Evolutionary conservation across 2,329 filamentous ascomycete genomes (phyloP), one percentile per base, ranked within the genome.

Genomic region (Bipolaris zeicola): DNA sequence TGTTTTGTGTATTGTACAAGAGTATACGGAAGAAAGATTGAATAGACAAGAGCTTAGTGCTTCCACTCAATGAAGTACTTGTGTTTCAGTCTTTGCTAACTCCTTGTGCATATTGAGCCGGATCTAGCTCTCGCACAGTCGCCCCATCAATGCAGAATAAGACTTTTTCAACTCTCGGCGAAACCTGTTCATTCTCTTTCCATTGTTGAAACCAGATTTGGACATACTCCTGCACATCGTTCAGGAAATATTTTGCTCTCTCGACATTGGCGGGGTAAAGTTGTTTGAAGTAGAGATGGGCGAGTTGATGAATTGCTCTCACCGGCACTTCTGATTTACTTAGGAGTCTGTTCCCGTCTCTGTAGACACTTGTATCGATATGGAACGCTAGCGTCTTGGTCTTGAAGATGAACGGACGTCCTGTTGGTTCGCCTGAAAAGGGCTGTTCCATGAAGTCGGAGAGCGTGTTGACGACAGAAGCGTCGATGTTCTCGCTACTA

Each of bases 221-320:
- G 11, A 45, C 4, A 28, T 45, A 45, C 4, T 20, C 42, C 7
- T 33, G 26, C 14, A 45, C 11, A 20, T 33, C 14, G 2, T 45
- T 3, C 3, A 34, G 13, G 3, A 34, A 49, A 6, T 16, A 14
- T 10, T 39, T 39, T 16, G 50, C 37, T 20, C 31, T 46, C 14
- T 39, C 5, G 10, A 16, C 5, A 11, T 55, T 49, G 33, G 47
- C 16, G 11, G 56, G 45, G 39, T 60, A 61, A 13, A 65, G 52
- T 3, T n/a, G 43, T 22, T 60, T 38, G 20, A 63, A 63, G 5
- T 52, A 39, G 11, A 63, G 53, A 39, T 63, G 58, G 10, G 41
- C 48, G 0, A 63, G 44, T 14, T 54, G 60, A 6, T 55, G n/a
- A 3, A 63, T 51, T n/a, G 24, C 44, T n/a, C 63, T 58, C 5